Base-by-base conservation (phyloP, 2,329 filamentous ascomycete genomes). In the Curvularia verruculosa region DNA sequence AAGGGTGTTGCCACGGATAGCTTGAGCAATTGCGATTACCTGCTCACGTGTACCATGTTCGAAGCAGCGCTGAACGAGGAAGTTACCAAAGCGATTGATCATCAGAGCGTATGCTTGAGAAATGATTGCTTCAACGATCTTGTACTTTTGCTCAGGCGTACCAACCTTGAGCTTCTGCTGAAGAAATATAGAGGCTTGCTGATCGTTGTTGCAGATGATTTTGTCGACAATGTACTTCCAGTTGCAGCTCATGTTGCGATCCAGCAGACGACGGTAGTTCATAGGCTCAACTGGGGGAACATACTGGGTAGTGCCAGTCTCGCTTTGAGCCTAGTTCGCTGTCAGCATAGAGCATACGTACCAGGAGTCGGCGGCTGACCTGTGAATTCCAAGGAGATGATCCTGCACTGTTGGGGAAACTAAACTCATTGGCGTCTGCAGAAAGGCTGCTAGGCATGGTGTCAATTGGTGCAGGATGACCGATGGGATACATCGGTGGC, bases 181-280 rank as follows among this genome's bases (percentile, higher is more conserved):
- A 43, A 99, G 83, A 79, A 99, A 99, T 70, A 99, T 98, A 2
- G 95, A 99, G 9, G 96, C 95, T 78, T 99, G 95, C 78, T 99
- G 95, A 73, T 99, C 95, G 76, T 99, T 98, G 81, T 93, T 97
- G 85, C 92, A 96, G 65, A 99, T 93, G 74, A 99, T 99, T 83
- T 98, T 98, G 81, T 99, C 94, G 53, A 99, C 95, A 68, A 99
- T 97, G 75, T 96, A 97, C 80, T 95, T 96, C 95, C 94, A 99
- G 80, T 99, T 96, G 80, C 94, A 98, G 71, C 91, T 96, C 77
- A 96, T 92, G 74, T 94, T 96, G 72, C 93, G 92, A 73, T 99
- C 95, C 45, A 98, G 86, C 37, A 99, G 85, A 54, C 93, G 92
- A 59, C 95, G 92, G 72, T 98, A 99, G 78, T 99, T 98, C 69